These are phyloP conservation scores for Curvularia spicifera DNA, from an alignment of 2,329 filamentous ascomycete species.

Conservation along the genomic window DNA sequence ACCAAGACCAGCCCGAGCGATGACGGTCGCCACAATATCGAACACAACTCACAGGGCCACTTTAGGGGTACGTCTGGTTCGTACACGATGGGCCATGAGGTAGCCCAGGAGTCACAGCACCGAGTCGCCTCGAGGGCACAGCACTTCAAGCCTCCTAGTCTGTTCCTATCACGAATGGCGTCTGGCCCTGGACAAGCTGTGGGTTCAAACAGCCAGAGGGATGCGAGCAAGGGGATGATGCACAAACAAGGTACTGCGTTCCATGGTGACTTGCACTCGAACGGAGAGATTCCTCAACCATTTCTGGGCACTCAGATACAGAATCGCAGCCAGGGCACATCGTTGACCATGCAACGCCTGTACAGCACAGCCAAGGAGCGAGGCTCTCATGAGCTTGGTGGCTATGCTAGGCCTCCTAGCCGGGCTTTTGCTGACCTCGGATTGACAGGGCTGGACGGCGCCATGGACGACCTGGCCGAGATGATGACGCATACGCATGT, in stretches of 20 bases:
- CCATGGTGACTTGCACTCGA: slow-evolving; percentile 20
- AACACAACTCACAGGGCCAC: slow-evolving; percentile 23
- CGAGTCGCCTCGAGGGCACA: slow-evolving; percentile 22
- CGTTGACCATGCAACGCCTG: slow-evolving; percentile 35
- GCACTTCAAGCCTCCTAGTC: slow-evolving; percentile 19
- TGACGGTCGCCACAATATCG: slow-evolving; percentile 21
- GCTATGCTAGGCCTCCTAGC: slow-evolving; percentile 14
- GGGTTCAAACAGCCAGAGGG: slow-evolving; percentile 20
- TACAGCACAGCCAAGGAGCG: slow-evolving; percentile 34
- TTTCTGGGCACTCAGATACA: slow-evolving; percentile 37
- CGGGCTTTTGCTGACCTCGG: slow-evolving; percentile 35
- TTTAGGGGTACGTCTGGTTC: slow-evolving; percentile 16
- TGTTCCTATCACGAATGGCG: slow-evolving; percentile 20
- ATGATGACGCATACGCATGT: slow-evolving; percentile 31
- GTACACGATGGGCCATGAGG: slow-evolving; percentile 25
- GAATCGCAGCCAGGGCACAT: slow-evolving; percentile 30
- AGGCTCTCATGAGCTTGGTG: slow-evolving; percentile 14
- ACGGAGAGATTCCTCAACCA: slow-evolving; percentile 23
- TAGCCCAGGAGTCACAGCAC: slow-evolving; percentile 20
- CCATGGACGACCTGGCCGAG: slow-evolving; percentile 49
- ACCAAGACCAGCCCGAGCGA: slow-evolving; percentile 15
- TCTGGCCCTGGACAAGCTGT: slow-evolving; percentile 18
- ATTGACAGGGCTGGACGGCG: slow-evolving; percentile 47
- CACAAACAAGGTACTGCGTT: slow-evolving; percentile 27
- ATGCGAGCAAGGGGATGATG: slow-evolving; percentile 16